Conservation (phyloP, 2,329 filamentous ascomycete species). For the Colletotrichum shisoi region DNA sequence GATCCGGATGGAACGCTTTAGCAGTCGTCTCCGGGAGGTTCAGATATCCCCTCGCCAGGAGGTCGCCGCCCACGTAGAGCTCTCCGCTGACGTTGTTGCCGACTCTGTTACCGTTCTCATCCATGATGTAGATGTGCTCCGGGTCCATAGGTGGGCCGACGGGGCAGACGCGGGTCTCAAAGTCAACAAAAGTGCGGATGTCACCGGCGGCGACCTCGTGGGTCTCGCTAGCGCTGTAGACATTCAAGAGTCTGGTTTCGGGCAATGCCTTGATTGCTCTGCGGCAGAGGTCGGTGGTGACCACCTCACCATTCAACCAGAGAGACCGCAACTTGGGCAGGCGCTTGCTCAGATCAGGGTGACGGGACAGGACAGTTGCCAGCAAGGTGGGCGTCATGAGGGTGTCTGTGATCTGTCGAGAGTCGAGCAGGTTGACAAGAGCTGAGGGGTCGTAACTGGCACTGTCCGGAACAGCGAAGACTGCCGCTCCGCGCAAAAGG, state of each 20-base stretch:
- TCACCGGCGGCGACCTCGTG: slow-evolving; percentile 82
- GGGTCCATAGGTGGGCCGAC: slow-evolving; percentile 75
- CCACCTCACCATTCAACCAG: slow-evolving; percentile 85
- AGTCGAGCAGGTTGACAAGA: slow-evolving; percentile 73
- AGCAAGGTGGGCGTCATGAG: slow-evolving; percentile 84
- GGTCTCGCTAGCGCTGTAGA: slow-evolving; percentile 84
- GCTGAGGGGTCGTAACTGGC: slow-evolving; percentile 79
- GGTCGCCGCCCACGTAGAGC: slow-evolving; percentile 75
- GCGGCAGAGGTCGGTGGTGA: slow-evolving; percentile 77
- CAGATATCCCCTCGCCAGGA: slow-evolving; percentile 79
- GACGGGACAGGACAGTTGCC: slow-evolving; percentile 74
- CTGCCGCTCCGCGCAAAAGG: slow-evolving; percentile 76
- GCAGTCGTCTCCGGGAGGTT: slow-evolving; percentile 81
- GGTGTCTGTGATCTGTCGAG: slow-evolving; percentile 76
- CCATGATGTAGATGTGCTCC: slow-evolving; percentile 74
- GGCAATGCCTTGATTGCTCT: slow-evolving; percentile 73
- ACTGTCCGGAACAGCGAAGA: slow-evolving; percentile 77
- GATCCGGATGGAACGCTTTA: slow-evolving; percentile 73
- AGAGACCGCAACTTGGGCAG: slow-evolving; percentile 73
- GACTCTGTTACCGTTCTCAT: slow-evolving; percentile 72
- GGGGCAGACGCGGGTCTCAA: slow-evolving; percentile 72
- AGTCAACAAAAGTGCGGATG: slow-evolving; percentile 71
- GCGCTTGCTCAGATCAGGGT: slow-evolving; percentile 69
- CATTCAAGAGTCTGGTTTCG: slow-evolving; percentile 74
- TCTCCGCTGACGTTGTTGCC: slow-evolving; percentile 71